phyloP scores from a whole-genome alignment of 306 rosid species.

The Acacia acuminata region DNA sequence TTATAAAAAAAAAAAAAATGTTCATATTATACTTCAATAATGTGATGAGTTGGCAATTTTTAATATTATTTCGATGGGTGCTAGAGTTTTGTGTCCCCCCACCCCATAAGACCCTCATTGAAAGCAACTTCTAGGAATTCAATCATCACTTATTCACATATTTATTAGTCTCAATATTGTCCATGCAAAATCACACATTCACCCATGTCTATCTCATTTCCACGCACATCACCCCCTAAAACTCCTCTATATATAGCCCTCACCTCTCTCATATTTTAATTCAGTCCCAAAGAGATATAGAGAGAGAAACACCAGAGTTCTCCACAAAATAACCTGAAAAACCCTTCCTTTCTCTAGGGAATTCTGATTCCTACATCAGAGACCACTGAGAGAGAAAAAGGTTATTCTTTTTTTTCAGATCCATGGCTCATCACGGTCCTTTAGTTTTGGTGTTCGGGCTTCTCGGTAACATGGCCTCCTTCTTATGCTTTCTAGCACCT shows the following conservation, averaged over 20 bases:
- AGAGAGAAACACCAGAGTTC: background rate
- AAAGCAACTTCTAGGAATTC: constrained; percentile 25
- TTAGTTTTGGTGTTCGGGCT: constrained; percentile 59
- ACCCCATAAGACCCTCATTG: background rate
- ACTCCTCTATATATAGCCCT: constrained; percentile 48
- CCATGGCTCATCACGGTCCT: constrained; percentile 50
- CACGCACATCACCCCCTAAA: constrained; percentile 33
- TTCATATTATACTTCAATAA: background rate
- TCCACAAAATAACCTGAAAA: background rate
- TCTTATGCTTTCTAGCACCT: constrained; percentile 84
- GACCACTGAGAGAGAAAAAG: background rate
- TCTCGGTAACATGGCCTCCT: constrained; percentile 82
- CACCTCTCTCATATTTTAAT: background rate
- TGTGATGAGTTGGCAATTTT: constrained; percentile 39
- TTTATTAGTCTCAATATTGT: constrained; percentile 19
- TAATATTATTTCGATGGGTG: constrained; percentile 12
- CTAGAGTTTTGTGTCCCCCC: constrained; percentile 34
- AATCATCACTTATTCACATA: constrained; percentile 27
- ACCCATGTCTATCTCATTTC: constrained; percentile 1
- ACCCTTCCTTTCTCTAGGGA: constrained; percentile 27
- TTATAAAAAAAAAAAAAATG: no score
- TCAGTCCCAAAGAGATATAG: background rate
- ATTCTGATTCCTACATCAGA: background rate
- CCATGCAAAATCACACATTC: constrained; percentile 32
- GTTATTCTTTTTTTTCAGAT: background rate